Conservation (phyloP, 2,329 filamentous ascomycete genomes). For the Ophiocordyceps camponoti-floridani region DNA sequence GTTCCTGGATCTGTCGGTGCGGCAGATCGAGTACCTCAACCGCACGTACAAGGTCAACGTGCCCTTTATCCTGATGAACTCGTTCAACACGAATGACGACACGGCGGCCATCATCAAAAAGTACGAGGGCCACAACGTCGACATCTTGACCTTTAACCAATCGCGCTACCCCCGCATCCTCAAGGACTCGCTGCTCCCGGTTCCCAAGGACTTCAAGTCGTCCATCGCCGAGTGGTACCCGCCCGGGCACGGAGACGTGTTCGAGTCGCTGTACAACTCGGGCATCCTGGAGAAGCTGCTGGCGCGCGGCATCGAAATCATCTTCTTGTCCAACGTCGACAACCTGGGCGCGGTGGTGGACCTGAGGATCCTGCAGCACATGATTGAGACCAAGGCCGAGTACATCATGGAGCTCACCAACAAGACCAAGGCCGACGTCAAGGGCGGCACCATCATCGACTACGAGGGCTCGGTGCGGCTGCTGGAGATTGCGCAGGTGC, state of each 20-base stretch:
- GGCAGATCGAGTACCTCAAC: constrained; percentile 98
- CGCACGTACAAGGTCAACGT: constrained; percentile 95
- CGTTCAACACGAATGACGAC: constrained; percentile 98
- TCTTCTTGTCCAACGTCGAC: constrained; percentile 98
- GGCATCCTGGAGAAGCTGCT: constrained; percentile 94
- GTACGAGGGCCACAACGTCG: constrained; percentile 99
- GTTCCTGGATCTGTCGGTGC: constrained; percentile 94
- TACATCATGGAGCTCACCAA: constrained; percentile 99
- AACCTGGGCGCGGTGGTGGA: constrained; percentile 97
- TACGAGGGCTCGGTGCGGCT: constrained; percentile 94
- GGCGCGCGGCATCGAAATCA: constrained; percentile 85
- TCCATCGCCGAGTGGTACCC: constrained; percentile 96
- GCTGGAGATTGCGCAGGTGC: constrained; percentile 96
- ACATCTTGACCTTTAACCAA: constrained; percentile 99
- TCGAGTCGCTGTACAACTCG: constrained; percentile 98
- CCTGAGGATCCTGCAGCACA: constrained; percentile 95
- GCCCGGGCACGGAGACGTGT: constrained; percentile 96
- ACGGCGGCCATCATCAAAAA: constrained; percentile 99
- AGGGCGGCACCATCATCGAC: constrained; percentile 99
- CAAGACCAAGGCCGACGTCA: constrained; percentile 99
- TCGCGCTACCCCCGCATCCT: constrained; percentile 94
- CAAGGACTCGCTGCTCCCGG: constrained; percentile 94
- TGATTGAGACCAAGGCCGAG: constrained; percentile 92
- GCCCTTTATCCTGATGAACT: constrained; percentile 99
- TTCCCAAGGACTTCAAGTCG: constrained; percentile 76